Evolutionary conservation across 306 rosid genomes (phyloP), one percentile per base, ranked within the genome.

Genomic region (Cucurbita ficifolia): DNA sequence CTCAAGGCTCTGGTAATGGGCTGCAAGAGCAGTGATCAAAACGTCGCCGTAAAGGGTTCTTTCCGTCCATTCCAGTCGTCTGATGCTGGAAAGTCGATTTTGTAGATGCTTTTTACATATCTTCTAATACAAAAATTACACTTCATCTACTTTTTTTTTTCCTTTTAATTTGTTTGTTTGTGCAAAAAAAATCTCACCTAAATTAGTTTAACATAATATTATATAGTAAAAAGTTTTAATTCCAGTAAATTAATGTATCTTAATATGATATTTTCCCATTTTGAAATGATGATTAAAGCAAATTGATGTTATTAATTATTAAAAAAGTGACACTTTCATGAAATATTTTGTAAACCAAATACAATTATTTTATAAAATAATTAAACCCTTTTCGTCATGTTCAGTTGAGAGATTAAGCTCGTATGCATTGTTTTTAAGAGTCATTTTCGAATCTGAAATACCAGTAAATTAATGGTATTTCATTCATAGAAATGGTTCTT

Each of bases 11-110:
- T 87, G 73, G 42, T 67, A 13, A 68, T 69, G 5, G 82, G 86
- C 7, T 78, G 91, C 4, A 76, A 78, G 43, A 68, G 50, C 53
- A 67, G 42, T 52, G 76, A 80, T 10, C 51, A 78, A 77, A 82
- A 85, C 76, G 83, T 71, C 35, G 84, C 77, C 19, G 83, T 79
- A 5, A 80, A 81, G 18, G 84, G 80, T 13, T 78, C 88, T 29
- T 83, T 29, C 11, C 57, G 67, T 42, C 76, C 72, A 22, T 45
- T 17, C 77, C 54, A 0, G 12, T 16, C 11, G 39, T 0, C 46
- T 73, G 84, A 74, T 35, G 14, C 14, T 58, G 64, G 35, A 58
- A 24, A 14, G 2, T 10, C 8, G 64, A 2, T 21, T 21, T 35
- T 62, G 70, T 14, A 36, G 70, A 7, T 36, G 48, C 8, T 57